Conservation (phyloP, 2,329 filamentous ascomycete genomes). For the Phaeophleospora eucalypticola region DNA sequence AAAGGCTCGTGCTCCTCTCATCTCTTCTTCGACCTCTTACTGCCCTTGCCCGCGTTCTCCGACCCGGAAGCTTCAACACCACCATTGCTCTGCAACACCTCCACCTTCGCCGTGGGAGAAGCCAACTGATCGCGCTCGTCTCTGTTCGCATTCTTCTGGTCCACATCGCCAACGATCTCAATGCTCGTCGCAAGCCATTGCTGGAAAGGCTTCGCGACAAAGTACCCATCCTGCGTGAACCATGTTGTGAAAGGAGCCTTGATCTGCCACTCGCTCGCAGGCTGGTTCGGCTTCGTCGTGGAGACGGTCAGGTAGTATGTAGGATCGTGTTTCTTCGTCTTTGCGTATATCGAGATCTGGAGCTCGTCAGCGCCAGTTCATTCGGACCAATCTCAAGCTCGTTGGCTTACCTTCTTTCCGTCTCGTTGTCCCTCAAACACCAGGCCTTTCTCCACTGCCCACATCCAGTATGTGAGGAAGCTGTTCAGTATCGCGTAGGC, state of each 20-base stretch:
- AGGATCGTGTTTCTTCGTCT: conserved; percentile 73
- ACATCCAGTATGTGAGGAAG: conserved; percentile 77
- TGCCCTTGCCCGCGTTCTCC: conserved; percentile 20
- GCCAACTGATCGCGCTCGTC: conserved; percentile 32
- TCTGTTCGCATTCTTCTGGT: conserved; percentile 52
- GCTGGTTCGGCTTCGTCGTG: conserved; percentile 14
- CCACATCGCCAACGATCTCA: conserved; percentile 60
- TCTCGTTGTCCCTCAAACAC: conserved; percentile 73
- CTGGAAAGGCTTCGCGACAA: conserved; percentile 73
- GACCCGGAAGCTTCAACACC: conserved; percentile 16
- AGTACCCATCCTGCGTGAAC: conserved; percentile 70
- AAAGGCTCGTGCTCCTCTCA: conserved; percentile 2
- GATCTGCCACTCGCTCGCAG: conserved; percentile 46
- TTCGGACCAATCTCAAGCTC: neutral
- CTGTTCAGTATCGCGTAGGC: conserved; percentile 77
- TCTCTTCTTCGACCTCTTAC: conserved; percentile 27
- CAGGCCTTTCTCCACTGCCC: conserved; percentile 72
- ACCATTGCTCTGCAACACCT: conserved; percentile 9
- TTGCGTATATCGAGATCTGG: conserved; percentile 70
- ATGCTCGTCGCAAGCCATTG: conserved; percentile 68
- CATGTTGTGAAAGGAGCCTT: conserved; percentile 65
- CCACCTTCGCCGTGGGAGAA: conserved; percentile 18
- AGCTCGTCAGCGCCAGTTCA: conserved; percentile 1
- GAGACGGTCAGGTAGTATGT: conserved; percentile 72
- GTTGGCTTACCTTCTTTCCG: conserved; percentile 58